phyloP scores from a whole-genome alignment of 192 early-diverging fungal genomes.

The Phlyctochytrium arcticum region DNA sequence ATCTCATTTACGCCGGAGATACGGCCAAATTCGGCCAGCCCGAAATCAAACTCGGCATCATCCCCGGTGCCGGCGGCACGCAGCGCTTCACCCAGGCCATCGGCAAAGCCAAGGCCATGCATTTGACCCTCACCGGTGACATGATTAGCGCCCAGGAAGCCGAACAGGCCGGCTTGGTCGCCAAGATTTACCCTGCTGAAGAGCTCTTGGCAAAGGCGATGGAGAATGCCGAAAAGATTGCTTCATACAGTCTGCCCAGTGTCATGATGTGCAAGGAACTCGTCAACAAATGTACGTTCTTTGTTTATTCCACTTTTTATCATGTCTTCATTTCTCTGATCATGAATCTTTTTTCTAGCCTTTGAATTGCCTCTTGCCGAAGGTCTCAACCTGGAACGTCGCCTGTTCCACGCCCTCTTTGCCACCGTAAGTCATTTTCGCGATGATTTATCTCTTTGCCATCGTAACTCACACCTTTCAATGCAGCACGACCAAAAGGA shows the following conservation, averaged over 20 bases:
- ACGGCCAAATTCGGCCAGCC: slow-evolving; percentile 97
- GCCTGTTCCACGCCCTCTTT: slow-evolving; percentile 90
- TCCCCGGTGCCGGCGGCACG: slow-evolving; percentile 74
- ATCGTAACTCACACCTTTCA: not conserved
- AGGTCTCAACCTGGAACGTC: slow-evolving; percentile 87
- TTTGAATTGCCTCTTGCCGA: slow-evolving; percentile 82
- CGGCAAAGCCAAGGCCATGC: slow-evolving; percentile 99
- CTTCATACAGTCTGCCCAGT: slow-evolving; percentile 74
- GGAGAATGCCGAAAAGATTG: slow-evolving; percentile 87
- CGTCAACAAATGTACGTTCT: slow-evolving; percentile 74
- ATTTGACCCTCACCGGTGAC: slow-evolving; percentile 88
- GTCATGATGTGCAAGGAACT: slow-evolving; percentile 96
- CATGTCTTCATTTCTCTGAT: no score
- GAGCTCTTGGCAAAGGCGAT: slow-evolving; percentile 80
- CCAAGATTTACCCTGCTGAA: slow-evolving; percentile 83
- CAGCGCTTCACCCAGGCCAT: slow-evolving; percentile 79
- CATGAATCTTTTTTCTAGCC: no score
- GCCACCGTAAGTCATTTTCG: slow-evolving; percentile 57
- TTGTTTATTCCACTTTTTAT: no score
- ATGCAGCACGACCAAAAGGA: slow-evolving; percentile 85
- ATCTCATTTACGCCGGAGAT: slow-evolving; percentile 98
- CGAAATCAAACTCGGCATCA: slow-evolving; percentile 97
- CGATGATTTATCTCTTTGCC: slow-evolving; percentile 3
- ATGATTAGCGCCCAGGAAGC: slow-evolving; percentile 83
- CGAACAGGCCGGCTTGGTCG: slow-evolving; percentile 76